A percentile compares a stretch with the other conserved stretches of the same genome.
phyloP scores from a whole-genome alignment of 2,329 filamentous ascomycete genomes.

The Nemania sp. region DNA sequence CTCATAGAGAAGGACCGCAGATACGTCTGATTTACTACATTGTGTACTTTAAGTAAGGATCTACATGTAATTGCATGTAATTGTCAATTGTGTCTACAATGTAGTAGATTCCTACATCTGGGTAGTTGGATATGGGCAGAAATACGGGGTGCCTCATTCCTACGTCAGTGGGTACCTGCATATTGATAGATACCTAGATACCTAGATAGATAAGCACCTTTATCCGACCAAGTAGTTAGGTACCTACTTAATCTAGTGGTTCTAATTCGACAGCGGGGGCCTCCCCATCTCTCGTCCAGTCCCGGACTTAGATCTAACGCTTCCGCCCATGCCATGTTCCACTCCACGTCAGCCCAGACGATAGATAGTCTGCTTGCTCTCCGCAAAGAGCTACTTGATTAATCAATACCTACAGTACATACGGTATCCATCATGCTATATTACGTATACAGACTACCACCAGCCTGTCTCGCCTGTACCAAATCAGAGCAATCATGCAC shows the following conservation, averaged over 20 bases:
- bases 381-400: background rate
- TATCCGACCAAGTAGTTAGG: background rate
- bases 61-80: too few relatives aligned
- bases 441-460: background rate
- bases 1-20: too few relatives aligned
- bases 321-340: background rate
- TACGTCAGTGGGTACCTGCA: background rate
- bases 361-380: background rate
- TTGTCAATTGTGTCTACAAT: too few relatives aligned
- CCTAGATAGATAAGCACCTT: background rate
- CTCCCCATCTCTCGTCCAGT: too few relatives aligned
- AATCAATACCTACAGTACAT: background rate
- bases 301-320: too few relatives aligned
- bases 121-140: too few relatives aligned
- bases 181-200: background rate
- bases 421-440: background rate
- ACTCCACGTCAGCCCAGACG: constrained; percentile 2
- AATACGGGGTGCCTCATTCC: too few relatives aligned
- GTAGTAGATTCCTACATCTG: too few relatives aligned
- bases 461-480: background rate
- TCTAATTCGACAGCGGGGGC: background rate
- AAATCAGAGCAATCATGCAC: background rate
- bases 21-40: too few relatives aligned
- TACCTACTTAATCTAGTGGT: background rate
- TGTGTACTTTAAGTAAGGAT: too few relatives aligned